Evolutionary conservation across 768 basidiomycete species (phyloP).

Genomic region (Strobilomyces dryophilus): DNA sequence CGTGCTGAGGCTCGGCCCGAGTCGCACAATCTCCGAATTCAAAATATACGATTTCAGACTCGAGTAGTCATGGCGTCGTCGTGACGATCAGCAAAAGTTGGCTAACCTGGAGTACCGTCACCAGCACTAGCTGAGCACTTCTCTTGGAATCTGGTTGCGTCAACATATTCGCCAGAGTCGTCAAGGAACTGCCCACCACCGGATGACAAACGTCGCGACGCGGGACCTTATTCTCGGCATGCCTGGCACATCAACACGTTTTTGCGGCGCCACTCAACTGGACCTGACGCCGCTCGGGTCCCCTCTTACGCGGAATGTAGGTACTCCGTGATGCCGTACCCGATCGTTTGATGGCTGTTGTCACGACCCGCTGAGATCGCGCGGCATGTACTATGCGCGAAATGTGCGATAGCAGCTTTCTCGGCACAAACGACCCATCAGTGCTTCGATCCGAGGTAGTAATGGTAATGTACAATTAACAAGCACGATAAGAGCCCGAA

Average conservation of each 20-base stretch:
- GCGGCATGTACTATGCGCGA: background rate
- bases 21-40: background rate
- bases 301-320: constrained; percentile 4
- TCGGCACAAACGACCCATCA: background rate
- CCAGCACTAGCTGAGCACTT: background rate
- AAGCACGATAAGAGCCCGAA: background rate
- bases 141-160: background rate
- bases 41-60: background rate
- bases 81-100: background rate
- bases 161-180: constrained; percentile 5
- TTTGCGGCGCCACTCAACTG: background rate
- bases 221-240: no score
- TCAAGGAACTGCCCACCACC: background rate
- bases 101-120: background rate
- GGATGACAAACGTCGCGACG: background rate
- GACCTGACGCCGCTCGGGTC: background rate
- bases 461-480: background rate
- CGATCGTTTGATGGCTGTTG: background rate
- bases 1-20: background rate
- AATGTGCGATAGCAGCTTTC: background rate
- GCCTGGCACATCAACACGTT: constrained; percentile 14
- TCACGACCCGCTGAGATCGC: background rate
- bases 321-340: background rate
- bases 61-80: constrained; percentile 1
- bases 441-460: background rate